Conservation (phyloP, 805 yeast genomes). For the Myxozyma neotropica region DNA sequence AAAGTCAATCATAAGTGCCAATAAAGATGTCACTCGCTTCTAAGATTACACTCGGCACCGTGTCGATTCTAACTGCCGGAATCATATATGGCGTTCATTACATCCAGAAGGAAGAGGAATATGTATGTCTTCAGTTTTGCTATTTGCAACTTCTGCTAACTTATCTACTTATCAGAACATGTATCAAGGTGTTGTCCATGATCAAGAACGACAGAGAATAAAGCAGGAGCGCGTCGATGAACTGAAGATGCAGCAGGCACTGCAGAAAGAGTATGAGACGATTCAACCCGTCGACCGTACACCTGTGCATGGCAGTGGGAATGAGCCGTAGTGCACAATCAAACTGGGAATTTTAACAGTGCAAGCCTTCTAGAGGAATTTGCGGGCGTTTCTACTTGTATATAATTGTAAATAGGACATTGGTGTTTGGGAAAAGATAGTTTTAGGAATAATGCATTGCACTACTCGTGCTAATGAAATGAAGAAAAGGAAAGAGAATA, state of each 20-base stretch:
- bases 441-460: background rate
- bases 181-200: slow-evolving; percentile 35
- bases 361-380: background rate
- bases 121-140: slow-evolving; percentile 9
- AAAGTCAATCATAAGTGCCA: no score
- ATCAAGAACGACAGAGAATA: slow-evolving; percentile 33
- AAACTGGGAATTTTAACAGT: background rate
- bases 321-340: background rate
- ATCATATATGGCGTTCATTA: slow-evolving; percentile 34
- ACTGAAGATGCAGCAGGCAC: slow-evolving; percentile 28
- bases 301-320: background rate
- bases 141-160: background rate
- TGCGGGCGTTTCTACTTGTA: background rate
- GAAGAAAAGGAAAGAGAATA: no score
- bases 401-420: slow-evolving; percentile 7
- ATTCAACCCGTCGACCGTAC: slow-evolving; percentile 31
- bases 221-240: slow-evolving; percentile 34
- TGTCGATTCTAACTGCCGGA: slow-evolving; percentile 16
- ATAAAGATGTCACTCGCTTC: slow-evolving; percentile 32
- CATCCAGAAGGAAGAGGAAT: slow-evolving; percentile 33
- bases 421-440: background rate
- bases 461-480: background rate
- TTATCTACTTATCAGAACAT: slow-evolving; percentile 23
- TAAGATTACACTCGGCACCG: slow-evolving; percentile 29
- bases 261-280: slow-evolving; percentile 34